Conservation (phyloP, 805 yeast species). For the Wickerhamiella musiphila region DNA sequence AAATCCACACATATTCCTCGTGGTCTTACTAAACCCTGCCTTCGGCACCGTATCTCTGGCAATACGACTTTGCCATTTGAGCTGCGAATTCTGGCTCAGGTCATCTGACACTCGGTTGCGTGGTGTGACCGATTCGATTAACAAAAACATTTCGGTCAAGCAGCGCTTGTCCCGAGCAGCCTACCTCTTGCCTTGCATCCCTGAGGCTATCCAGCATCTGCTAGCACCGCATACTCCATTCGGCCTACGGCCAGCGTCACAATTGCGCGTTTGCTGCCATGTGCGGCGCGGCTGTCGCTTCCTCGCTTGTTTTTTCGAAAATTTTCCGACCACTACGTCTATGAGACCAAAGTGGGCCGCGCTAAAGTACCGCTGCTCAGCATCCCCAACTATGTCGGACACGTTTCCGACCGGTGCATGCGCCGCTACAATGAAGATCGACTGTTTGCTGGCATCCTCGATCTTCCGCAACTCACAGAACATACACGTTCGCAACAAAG, state of each 20-base stretch:
- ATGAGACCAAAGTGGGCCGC: constrained; percentile 8
- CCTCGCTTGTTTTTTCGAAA: not conserved
- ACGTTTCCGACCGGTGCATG: constrained; percentile 56
- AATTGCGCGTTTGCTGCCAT: no score
- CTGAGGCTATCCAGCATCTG: not conserved
- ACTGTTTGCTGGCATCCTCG: constrained; percentile 46
- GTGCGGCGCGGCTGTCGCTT: not conserved
- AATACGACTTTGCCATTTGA: no score
- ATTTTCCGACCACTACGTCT: constrained; percentile 9
- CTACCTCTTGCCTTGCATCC: not conserved
- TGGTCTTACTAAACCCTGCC: no score
- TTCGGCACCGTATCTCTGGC: no score
- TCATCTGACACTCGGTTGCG: no score
- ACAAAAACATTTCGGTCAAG: no score
- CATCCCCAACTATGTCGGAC: constrained; percentile 67
- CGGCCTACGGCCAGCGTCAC: no score
- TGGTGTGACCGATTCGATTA: no score
- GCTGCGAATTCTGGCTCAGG: no score
- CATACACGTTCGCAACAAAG: no score
- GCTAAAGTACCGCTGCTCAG: constrained; percentile 40
- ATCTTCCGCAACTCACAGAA: constrained; percentile 26
- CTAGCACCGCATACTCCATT: not conserved
- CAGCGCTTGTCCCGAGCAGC: no score
- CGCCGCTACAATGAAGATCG: constrained; percentile 70
- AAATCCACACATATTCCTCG: no score